Conservation (phyloP, 352 stramenopile genomes). For the Phytophthora citrophthora region DNA sequence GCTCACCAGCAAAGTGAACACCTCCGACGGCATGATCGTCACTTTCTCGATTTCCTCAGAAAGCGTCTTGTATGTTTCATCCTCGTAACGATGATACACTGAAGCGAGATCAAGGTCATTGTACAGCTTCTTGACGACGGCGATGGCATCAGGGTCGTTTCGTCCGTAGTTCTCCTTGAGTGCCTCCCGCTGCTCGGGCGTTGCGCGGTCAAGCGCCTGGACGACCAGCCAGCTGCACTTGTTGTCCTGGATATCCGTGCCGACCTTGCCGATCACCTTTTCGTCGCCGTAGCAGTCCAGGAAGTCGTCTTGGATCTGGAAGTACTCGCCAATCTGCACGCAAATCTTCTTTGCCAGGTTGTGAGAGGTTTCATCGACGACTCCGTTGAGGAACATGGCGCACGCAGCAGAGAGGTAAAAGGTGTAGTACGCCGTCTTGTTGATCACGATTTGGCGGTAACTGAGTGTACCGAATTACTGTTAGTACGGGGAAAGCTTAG, state of each 20-base stretch:
- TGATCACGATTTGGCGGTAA: slow-evolving; percentile 95
- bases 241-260: slow-evolving; percentile 99
- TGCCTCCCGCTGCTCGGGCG: slow-evolving; percentile 71
- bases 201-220: slow-evolving; percentile 89
- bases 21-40: slow-evolving; percentile 86
- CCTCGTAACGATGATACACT: slow-evolving; percentile 95
- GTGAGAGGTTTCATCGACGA: slow-evolving; percentile 81
- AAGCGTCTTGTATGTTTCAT: slow-evolving; percentile 90
- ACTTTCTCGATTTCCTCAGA: slow-evolving; percentile 81
- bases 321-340: slow-evolving; percentile 98
- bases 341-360: slow-evolving; percentile 94
- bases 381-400: slow-evolving; percentile 90
- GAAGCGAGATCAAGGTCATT: slow-evolving; percentile 88
- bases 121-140: slow-evolving; percentile 96
- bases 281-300: slow-evolving; percentile 98
- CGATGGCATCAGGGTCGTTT: slow-evolving; percentile 75
- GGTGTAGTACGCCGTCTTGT: slow-evolving; percentile 99
- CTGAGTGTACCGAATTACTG: slow-evolving; percentile 27
- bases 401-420: slow-evolving; percentile 98
- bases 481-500: slow-evolving; percentile 4
- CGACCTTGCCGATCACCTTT: slow-evolving; percentile 93
- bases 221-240: slow-evolving; percentile 99
- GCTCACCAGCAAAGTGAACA: slow-evolving; percentile 94
- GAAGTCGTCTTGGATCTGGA: slow-evolving; percentile 99
- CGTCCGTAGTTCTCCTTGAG: slow-evolving; percentile 95